A percentile compares a stretch with the other conserved stretches of the same genome.
phyloP scores from a whole-genome alignment of 495 filamentous ascomycete species.

The Astrothelium subdiscretum region DNA sequence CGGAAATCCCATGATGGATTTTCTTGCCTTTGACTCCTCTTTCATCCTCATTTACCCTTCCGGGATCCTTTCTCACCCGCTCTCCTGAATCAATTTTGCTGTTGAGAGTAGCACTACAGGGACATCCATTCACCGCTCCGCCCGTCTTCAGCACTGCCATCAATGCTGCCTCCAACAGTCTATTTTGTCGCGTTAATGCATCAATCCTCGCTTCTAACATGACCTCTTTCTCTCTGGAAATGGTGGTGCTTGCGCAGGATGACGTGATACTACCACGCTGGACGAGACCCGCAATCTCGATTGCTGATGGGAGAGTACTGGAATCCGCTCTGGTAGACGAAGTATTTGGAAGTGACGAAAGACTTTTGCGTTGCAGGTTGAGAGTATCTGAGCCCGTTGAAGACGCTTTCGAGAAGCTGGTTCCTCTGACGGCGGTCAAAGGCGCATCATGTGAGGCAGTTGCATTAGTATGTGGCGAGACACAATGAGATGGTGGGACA shows the following conservation, averaged over 20 bases:
- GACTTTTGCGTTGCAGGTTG: neutral
- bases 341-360: neutral
- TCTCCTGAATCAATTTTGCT: too few species aligned
- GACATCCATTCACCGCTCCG: slow-evolving; percentile 14
- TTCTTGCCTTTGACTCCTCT: too few species aligned
- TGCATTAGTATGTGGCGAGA: neutral
- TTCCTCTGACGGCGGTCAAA: neutral
- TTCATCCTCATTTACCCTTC: too few species aligned
- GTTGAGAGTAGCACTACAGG: too few species aligned
- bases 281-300: neutral
- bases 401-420: neutral
- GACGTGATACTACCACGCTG: neutral
- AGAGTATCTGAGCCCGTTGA: neutral
- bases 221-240: neutral
- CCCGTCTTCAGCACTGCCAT: slow-evolving; percentile 21
- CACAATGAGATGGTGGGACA: neutral
- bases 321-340: neutral
- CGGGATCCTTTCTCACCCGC: too few species aligned
- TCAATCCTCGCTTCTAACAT: slow-evolving; percentile 19
- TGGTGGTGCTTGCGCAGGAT: neutral
- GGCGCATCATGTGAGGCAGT: neutral
- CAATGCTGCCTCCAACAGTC: slow-evolving; percentile 20
- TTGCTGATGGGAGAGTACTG: neutral
- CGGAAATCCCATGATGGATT: too few species aligned
- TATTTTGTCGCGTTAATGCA: slow-evolving; percentile 22